Conservation (phyloP, 306 rosid species). For the Prosopis cineraria region DNA sequence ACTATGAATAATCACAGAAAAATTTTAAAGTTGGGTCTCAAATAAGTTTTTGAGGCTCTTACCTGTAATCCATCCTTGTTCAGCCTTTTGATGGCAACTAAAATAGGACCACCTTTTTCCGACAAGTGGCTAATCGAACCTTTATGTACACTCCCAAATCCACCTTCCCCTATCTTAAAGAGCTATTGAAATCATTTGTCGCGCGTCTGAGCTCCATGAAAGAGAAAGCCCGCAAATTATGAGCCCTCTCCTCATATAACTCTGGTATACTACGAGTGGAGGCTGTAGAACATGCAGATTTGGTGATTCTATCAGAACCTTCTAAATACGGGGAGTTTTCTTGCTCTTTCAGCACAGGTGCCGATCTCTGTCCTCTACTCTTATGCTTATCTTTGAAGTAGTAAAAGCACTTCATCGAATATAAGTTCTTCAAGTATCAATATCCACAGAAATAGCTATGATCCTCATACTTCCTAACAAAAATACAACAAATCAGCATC, state of each 20-base stretch:
- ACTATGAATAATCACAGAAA: neutral
- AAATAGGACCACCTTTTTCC: slow-evolving; percentile 43
- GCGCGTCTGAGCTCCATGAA: slow-evolving; percentile 54
- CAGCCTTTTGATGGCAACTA: slow-evolving; percentile 63
- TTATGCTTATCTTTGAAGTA: slow-evolving; percentile 56
- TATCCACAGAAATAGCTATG: neutral
- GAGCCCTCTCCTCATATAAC: slow-evolving; percentile 64
- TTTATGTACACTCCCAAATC: slow-evolving; percentile 67
- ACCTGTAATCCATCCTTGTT: slow-evolving; percentile 69
- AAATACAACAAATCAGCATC: slow-evolving; percentile 27
- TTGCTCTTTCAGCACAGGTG: slow-evolving; percentile 53
- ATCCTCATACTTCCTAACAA: slow-evolving; percentile 32
- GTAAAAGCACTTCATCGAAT: slow-evolving; percentile 73
- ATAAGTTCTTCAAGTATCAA: slow-evolving; percentile 2
- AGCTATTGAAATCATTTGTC: slow-evolving; percentile 50
- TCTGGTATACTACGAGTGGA: slow-evolving; percentile 59
- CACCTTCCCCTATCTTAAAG: slow-evolving; percentile 71
- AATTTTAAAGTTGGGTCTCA: neutral
- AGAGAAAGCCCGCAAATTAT: slow-evolving; percentile 52
- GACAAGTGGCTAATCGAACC: slow-evolving; percentile 56
- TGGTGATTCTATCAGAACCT: slow-evolving; percentile 2
- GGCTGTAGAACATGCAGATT: slow-evolving; percentile 37
- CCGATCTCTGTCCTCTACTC: slow-evolving; percentile 58
- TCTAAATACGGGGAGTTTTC: slow-evolving; percentile 40
- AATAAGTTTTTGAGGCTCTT: slow-evolving; percentile 19